phyloP scores from a whole-genome alignment of 163 green algal genomes.

The Scenedesmus sp. region DNA sequence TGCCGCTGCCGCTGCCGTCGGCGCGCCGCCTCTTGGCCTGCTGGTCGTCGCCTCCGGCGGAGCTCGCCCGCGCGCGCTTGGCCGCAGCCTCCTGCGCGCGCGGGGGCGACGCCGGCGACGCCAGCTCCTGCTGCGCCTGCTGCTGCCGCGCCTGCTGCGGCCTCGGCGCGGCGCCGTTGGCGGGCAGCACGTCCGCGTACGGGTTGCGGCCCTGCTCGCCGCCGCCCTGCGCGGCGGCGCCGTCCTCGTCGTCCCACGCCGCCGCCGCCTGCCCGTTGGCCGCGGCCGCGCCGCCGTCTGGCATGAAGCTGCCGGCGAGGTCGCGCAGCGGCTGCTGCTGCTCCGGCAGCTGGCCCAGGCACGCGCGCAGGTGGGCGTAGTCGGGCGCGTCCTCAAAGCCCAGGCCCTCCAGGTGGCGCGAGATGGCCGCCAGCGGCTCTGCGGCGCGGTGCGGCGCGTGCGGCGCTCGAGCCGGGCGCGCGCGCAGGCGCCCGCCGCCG shows the following conservation, averaged over 20 bases:
- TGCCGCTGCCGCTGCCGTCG: neutral
- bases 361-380: conserved; percentile 12
- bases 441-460: neutral
- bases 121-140: neutral
- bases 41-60: no score
- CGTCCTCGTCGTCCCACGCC: neutral
- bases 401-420: conserved; percentile 8
- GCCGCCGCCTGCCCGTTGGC: neutral
- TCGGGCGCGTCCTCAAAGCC: conserved; percentile 33
- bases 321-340: conserved; percentile 1
- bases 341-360: conserved; percentile 31
- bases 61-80: no score
- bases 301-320: neutral
- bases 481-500: neutral
- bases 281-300: no score
- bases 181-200: no score
- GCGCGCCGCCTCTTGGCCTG: neutral
- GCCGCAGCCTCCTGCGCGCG: neutral
- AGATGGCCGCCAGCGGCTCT: conserved; percentile 28
- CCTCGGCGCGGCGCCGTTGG: neutral
- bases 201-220: no score
- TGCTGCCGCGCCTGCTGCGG: conserved; percentile 22
- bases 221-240: no score
- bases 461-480: neutral
- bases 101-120: neutral